Evolutionary conservation across 192 early-diverging fungal species (phyloP).

Genomic region (Rhizophagus sp.): DNA sequence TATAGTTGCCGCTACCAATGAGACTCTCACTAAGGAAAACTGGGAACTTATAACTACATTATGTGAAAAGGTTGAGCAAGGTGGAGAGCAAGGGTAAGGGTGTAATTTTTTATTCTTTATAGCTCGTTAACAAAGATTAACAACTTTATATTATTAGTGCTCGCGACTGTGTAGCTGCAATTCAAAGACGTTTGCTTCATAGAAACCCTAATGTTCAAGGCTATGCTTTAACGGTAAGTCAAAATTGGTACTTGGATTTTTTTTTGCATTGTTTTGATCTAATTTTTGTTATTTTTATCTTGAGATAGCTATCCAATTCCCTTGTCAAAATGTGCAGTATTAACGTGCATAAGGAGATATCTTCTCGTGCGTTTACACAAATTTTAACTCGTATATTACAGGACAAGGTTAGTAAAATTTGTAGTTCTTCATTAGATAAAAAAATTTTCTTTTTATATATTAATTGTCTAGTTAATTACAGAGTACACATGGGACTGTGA

Average conservation of each 20-base stretch:
- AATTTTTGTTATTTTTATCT: constrained; percentile 12
- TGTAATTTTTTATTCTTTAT: background rate
- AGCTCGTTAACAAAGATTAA: background rate
- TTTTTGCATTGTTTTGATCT: background rate
- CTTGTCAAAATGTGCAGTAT: constrained; percentile 90
- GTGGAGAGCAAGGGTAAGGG: constrained; percentile 49
- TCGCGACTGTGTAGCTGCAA: constrained; percentile 64
- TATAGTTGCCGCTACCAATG: constrained; percentile 83
- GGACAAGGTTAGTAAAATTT: constrained; percentile 53
- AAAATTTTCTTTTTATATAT: background rate
- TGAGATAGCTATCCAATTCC: constrained; percentile 75
- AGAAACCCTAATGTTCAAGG: constrained; percentile 85
- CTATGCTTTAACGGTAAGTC: constrained; percentile 61
- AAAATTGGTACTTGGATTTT: background rate
- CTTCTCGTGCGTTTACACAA: constrained; percentile 82
- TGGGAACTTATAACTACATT: constrained; percentile 83
- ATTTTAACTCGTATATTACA: constrained; percentile 73
- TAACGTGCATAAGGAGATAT: constrained; percentile 79
- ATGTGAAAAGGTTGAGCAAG: constrained; percentile 63
- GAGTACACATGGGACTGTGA: constrained; percentile 77
- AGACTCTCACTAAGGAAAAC: constrained; percentile 91
- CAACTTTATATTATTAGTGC: constrained; percentile 46
- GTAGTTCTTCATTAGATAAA: background rate
- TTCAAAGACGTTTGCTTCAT: constrained; percentile 71
- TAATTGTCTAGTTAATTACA: constrained; percentile 17